Base-by-base conservation (phyloP, 2,329 filamentous ascomycete genomes). In the Ophiocordyceps camponoti-rufipedis region DNA sequence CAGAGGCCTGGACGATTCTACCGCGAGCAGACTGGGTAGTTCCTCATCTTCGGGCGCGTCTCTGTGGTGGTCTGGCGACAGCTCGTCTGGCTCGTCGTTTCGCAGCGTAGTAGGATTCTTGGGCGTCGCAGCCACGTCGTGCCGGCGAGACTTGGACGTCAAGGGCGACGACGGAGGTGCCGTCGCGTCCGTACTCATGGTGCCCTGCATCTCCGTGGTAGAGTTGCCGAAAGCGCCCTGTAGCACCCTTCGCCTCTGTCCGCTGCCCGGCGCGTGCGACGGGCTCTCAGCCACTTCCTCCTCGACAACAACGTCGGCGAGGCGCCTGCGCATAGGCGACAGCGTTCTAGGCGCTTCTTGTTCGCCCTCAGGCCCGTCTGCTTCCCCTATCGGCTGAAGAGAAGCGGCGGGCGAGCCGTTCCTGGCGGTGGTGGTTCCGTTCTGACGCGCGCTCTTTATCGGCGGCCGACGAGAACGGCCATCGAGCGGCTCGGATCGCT, bases 191-290 rank as follows among this genome's bases (percentile, higher is more conserved):
- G 55, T 53, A 19, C 53, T 51, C 0, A 70, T 45, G 0, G 63
- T 57, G 45, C 62, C 58, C 41, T 70, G 66, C 14, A 75, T 53
- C n/a, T 63, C 61, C 0, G 61, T 56, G 19, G 64, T 68, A 3
- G 64, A 68, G 2, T 59, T 62, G 8, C 65, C 48, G 1, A 59
- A 58, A 0, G 58, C 60, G 32, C 56, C 58, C 8, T 59, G 53
- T 13, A 55, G 58, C 13, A 71, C 54, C 4, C 55, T 62, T 28
- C 66, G 64, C 43, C 72, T 60, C 9, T 64, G 66, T 1, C 73
- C 74, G 50, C 72, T 77, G 2, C 74, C 74, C 1, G 74, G 74
- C 13, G 72, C 72, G 50, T 71, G 56, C 9, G 52, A 58, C 0
- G 75, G 74, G 46, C 72, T 76, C 52, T 78, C 58, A 29, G 49